phyloP scores from a whole-genome alignment of 140 eudicot genomes.

The Flaveria floridana region DNA sequence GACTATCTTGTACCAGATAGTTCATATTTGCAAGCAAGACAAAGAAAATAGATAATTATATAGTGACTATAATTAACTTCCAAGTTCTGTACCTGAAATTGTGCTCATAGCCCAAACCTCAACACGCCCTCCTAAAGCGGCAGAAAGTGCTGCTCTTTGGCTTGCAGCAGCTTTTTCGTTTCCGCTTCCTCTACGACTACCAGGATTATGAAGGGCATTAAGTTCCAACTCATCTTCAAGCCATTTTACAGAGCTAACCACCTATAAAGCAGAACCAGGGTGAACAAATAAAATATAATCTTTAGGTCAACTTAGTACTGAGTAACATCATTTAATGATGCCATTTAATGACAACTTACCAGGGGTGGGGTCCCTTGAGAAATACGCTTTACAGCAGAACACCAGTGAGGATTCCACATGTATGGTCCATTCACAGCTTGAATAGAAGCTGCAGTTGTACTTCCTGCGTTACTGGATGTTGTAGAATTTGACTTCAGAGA shows the following conservation, averaged over 20 bases:
- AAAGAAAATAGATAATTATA: constrained; percentile 9
- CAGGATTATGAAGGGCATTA: constrained; percentile 97
- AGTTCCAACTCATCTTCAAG: constrained; percentile 99
- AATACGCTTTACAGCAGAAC: constrained; percentile 78
- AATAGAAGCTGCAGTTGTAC: constrained; percentile 65
- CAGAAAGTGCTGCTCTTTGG: constrained; percentile 95
- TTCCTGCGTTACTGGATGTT: constrained; percentile 55
- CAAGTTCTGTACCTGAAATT: constrained; percentile 69
- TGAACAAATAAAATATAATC: not conserved
- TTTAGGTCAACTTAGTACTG: not conserved
- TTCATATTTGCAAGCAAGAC: not conserved
- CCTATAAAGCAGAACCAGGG: constrained; percentile 42
- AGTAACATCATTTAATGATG: constrained; percentile 14
- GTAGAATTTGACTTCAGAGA: constrained; percentile 56
- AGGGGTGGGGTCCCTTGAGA: constrained; percentile 99
- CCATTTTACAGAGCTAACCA: constrained; percentile 99
- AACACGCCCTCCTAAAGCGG: constrained; percentile 96
- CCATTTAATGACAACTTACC: constrained; percentile 44
- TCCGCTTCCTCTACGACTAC: constrained; percentile 92
- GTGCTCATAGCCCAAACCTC: constrained; percentile 90
- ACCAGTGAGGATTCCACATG: constrained; percentile 90
- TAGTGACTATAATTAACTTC: not conserved
- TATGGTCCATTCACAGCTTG: constrained; percentile 97
- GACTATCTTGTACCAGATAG: constrained; percentile 5
- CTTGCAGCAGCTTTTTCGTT: constrained; percentile 91